A percentile compares a stretch with the other conserved stretches of the same genome.
phyloP scores from a whole-genome alignment of 2,329 filamentous ascomycete species.

The Diaporthe citrichinensis region DNA sequence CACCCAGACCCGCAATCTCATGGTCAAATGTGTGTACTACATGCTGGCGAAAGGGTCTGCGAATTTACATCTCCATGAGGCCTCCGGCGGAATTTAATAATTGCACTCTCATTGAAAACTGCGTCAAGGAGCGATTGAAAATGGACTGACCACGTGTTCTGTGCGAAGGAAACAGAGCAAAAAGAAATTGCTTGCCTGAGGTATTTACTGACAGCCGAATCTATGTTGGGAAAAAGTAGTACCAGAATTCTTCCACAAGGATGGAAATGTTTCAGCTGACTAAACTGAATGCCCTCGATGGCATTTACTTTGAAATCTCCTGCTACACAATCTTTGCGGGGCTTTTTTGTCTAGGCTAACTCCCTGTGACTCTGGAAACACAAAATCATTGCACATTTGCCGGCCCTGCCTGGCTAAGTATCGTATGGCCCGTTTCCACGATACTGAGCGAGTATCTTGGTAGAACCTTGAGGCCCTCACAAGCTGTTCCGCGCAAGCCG shows the following conservation, averaged over 20 bases:
- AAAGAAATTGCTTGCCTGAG: not conserved
- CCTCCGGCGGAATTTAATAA: not conserved
- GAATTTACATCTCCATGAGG: not conserved
- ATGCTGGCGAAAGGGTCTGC: not conserved
- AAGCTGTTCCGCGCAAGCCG: too few species aligned
- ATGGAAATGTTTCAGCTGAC: not conserved
- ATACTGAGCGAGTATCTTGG: too few species aligned
- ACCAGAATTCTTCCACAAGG: not conserved
- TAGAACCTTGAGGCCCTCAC: not conserved
- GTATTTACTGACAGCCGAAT: too few species aligned
- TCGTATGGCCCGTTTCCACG: too few species aligned
- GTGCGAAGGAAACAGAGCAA: too few species aligned
- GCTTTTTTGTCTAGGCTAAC: not conserved
- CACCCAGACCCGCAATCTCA: not conserved
- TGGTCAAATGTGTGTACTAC: not conserved
- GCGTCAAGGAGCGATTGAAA: too few species aligned
- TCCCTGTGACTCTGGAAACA: not conserved
- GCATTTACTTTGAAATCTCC: too few species aligned
- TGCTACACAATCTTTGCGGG: not conserved
- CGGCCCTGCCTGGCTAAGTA: not conserved
- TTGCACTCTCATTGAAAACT: not conserved
- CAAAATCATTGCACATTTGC: not conserved
- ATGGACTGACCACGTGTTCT: not conserved
- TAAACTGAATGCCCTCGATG: too few species aligned
- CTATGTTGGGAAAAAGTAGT: too few species aligned